Evolutionary conservation across 1,284 basidiomycete genomes (phyloP).

Genomic region (Cutaneotrichosporon cyanovorans): DNA sequence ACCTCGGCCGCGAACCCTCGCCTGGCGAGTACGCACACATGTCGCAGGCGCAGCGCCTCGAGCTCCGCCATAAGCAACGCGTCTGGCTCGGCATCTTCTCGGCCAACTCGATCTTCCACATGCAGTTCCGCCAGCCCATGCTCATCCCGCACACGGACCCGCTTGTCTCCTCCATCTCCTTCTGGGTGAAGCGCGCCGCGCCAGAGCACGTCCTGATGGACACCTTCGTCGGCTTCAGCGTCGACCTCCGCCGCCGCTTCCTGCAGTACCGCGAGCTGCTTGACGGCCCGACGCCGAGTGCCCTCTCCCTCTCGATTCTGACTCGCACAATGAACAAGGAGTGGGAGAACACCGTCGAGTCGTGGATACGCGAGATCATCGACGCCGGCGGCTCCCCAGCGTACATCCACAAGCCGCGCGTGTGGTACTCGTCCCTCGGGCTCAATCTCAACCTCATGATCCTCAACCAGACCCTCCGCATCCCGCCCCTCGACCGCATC

Average conservation of each 20-base stretch:
- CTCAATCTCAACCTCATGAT: slow-evolving; percentile 35
- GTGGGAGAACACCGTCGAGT: slow-evolving; percentile 25
- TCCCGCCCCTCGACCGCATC: slow-evolving; percentile 24
- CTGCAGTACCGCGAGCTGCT: slow-evolving; percentile 32
- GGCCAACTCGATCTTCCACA: slow-evolving; percentile 34
- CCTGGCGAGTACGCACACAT: slow-evolving; percentile 15
- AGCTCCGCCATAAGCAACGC: slow-evolving; percentile 24
- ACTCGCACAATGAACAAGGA: slow-evolving; percentile 34
- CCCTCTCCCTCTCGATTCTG: slow-evolving; percentile 26
- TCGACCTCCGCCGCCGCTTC: slow-evolving; percentile 28
- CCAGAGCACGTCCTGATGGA: slow-evolving; percentile 25
- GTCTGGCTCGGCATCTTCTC: slow-evolving; percentile 35
- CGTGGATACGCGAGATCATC: slow-evolving; percentile 33
- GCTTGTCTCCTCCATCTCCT: slow-evolving; percentile 20
- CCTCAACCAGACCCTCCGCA: slow-evolving; percentile 32
- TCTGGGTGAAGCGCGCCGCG: slow-evolving; percentile 23
- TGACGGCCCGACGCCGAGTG: slow-evolving; percentile 17
- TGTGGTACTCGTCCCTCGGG: slow-evolving; percentile 28
- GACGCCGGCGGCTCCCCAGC: slow-evolving; percentile 24
- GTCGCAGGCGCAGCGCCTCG: slow-evolving; percentile 15
- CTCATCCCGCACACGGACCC: slow-evolving; percentile 30
- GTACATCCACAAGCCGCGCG: slow-evolving; percentile 28
- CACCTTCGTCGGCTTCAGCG: slow-evolving; percentile 28
- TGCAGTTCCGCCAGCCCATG: slow-evolving; percentile 38
- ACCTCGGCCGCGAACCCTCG: slow-evolving; percentile 24